Evolutionary conservation across 768 basidiomycete genomes (phyloP).

Genomic region (Rhizopogon vinicolor): DNA sequence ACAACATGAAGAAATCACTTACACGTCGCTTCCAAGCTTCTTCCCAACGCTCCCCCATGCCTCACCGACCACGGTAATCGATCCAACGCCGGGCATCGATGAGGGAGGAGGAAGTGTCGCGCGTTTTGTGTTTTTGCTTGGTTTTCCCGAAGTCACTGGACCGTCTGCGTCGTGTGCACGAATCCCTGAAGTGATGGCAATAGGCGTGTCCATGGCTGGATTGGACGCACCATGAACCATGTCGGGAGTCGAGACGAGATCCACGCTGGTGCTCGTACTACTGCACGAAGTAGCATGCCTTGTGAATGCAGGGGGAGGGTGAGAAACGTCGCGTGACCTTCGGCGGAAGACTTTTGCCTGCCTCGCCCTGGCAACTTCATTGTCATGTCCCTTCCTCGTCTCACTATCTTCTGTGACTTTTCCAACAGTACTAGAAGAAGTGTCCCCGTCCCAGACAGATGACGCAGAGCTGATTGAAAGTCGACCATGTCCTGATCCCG

Average conservation of each 20-base stretch:
- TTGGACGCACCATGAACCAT: background rate
- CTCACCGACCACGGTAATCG: slow-evolving; percentile 29
- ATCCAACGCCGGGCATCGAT: slow-evolving; percentile 36
- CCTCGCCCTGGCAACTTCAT: slow-evolving; percentile 20
- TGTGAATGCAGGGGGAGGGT: background rate
- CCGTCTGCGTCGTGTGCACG: background rate
- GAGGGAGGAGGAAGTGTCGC: slow-evolving; percentile 26
- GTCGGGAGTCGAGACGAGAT: background rate
- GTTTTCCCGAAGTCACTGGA: background rate
- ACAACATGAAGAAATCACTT: slow-evolving; percentile 19
- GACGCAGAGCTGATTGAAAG: slow-evolving; percentile 44
- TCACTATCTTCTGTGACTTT: slow-evolving; percentile 10
- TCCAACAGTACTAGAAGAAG: background rate
- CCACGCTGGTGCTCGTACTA: background rate
- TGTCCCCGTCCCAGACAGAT: slow-evolving; percentile 35
- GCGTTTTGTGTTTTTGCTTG: too few relatives aligned
- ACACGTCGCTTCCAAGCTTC: slow-evolving; percentile 57
- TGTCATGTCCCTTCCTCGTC: slow-evolving; percentile 3
- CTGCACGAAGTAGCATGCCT: background rate
- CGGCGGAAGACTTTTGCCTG: slow-evolving; percentile 18
- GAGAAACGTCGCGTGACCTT: slow-evolving; percentile 19
- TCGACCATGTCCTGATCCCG: slow-evolving; percentile 25
- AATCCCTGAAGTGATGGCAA: background rate
- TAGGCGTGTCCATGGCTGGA: background rate
- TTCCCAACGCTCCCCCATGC: slow-evolving; percentile 50